Evolutionary conservation across 2,329 filamentous ascomycete genomes (phyloP), one percentile per base, ranked within the genome.

Genomic region (Verticillium zaregamsianum): DNA sequence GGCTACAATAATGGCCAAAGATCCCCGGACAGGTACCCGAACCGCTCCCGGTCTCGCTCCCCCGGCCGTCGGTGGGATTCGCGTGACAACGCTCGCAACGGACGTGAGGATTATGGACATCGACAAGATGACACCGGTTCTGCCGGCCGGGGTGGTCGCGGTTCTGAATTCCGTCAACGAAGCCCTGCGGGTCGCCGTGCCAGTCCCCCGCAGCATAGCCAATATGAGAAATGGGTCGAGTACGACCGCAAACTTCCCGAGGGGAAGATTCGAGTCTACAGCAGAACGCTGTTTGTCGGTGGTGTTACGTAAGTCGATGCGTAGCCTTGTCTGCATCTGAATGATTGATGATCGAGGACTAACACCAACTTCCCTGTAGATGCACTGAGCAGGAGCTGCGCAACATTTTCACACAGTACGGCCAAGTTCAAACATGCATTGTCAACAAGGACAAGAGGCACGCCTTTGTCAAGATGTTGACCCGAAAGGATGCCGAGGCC

Each of bases 381-480:
- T 89, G 86, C 62, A 88, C 90, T 7, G 94, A 99, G 76, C 80
- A 84, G 62, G 93, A 98, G 73, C 83, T 99, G 59, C 88, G 93
- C 59, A 80, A 79, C 58, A 87, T 96, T 55, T 99, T 99, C 75
- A 82, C 81, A 70, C 87, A 87, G 55, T 97, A 89, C 72, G 95
- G 95, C 63, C 82, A 88, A 59, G 95, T 99, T 4, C 95, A 99
- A 76, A 97, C 94, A 1, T 98, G 94, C 77, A 99, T 99, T 67
- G 93, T 97, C 67, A 98, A 99, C 79, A 90, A 92, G 71, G 95
- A 99, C 72, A 99, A 98, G 79, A 91, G 95, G 20, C 95, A 99
- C 76, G 95, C 95, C 6, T 99, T 99, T 74, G 94, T 99, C 71
- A 99, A 99, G 79, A 99, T 99, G 95, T 86, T 95, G 67, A 95